Evolutionary conservation across 31 red algal species (phyloP).

Genomic region (Odonthalia washingtoniensis): DNA sequence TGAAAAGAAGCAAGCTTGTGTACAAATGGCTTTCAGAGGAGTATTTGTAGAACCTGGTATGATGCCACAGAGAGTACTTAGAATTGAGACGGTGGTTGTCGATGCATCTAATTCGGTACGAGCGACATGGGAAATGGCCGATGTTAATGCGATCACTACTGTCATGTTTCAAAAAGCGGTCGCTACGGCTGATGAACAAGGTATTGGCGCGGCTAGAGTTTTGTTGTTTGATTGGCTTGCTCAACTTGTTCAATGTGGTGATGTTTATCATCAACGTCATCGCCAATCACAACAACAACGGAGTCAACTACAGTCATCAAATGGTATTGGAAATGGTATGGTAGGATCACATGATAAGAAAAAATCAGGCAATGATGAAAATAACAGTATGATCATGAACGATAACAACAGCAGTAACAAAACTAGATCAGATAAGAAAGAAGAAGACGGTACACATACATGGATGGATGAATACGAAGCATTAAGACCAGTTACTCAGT

Average conservation of each 20-base stretch:
- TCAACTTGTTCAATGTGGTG: slow-evolving; percentile 32
- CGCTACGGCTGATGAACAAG: slow-evolving; percentile 51
- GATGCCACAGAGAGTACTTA: slow-evolving; percentile 57
- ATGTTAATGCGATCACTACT: slow-evolving; percentile 59
- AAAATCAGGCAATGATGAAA: too few species aligned
- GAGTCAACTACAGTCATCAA: not conserved
- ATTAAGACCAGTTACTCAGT: slow-evolving; percentile 41
- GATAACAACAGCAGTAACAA: too few species aligned
- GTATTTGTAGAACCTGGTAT: slow-evolving; percentile 72
- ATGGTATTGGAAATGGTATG: not conserved
- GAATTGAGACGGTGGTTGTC: slow-evolving; percentile 51
- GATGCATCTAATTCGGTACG: slow-evolving; percentile 8
- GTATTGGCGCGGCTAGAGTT: slow-evolving; percentile 62
- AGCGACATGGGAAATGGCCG: slow-evolving; percentile 39
- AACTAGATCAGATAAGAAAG: slow-evolving; percentile 24
- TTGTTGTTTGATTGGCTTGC: slow-evolving; percentile 72
- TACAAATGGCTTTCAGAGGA: slow-evolving; percentile 67
- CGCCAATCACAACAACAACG: too few species aligned
- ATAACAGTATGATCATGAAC: too few species aligned
- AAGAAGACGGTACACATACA: not conserved
- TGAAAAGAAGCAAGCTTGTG: slow-evolving; percentile 25
- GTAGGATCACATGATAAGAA: too few species aligned
- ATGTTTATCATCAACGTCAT: too few species aligned
- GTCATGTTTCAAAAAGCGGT: slow-evolving; percentile 68
- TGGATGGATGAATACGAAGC: slow-evolving; percentile 35